These are phyloP conservation scores for Colletotrichum higginsianum DNA, from an alignment of 2,329 filamentous ascomycete species.

Conservation along the genomic window DNA sequence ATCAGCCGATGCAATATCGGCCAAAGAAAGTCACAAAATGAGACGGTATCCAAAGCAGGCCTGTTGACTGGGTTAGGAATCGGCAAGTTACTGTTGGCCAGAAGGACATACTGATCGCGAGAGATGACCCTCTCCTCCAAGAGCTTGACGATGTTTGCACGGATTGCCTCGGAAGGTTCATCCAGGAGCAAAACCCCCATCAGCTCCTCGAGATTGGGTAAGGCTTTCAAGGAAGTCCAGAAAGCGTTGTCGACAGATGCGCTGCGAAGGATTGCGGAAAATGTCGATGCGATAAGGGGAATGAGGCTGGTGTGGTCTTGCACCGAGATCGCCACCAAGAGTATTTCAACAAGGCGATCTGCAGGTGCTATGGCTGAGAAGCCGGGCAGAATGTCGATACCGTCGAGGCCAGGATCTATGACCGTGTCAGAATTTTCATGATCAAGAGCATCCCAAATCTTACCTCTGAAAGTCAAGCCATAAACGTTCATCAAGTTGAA, in stretches of 20 bases:
- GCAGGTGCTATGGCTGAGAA: conserved; percentile 45
- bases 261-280: conserved; percentile 58
- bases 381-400: conserved; percentile 5
- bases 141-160: conserved; percentile 53
- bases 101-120: conserved; percentile 35
- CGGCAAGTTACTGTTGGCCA: conserved; percentile 36
- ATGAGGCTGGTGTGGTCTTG: conserved; percentile 30
- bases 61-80: conserved; percentile 41
- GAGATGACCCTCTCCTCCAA: conserved; percentile 50
- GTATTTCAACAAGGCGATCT: conserved; percentile 50
- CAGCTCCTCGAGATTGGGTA: conserved; percentile 47
- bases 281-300: conserved; percentile 49
- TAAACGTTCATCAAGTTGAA: conserved; percentile 71
- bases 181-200: conserved; percentile 55
- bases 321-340: conserved; percentile 43
- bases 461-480: conserved; percentile 69
- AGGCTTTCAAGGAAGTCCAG: conserved; percentile 55
- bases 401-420: conserved; percentile 44
- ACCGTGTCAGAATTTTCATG: conserved; percentile 42
- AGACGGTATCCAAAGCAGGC: conserved; percentile 50
- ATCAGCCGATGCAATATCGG: conserved; percentile 57
- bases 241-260: conserved; percentile 56
- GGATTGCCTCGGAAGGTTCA: conserved; percentile 54
- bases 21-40: conserved; percentile 65
- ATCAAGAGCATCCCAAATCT: conserved; percentile 26